Evolutionary conservation across 306 rosid genomes (phyloP).

Genomic region (Cicer cuneatum): DNA sequence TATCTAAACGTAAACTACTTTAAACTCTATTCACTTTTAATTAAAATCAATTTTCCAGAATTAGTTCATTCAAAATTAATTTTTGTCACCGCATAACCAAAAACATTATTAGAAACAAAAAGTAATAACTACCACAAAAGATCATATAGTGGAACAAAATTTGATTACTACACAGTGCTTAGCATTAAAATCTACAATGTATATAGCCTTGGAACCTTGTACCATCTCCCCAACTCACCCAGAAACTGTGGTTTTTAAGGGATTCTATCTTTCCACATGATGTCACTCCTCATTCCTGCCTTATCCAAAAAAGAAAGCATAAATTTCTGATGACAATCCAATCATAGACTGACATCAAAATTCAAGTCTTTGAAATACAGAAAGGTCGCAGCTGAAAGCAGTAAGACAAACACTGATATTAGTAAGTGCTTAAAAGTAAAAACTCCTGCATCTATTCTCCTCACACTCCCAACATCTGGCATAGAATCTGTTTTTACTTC

Average conservation of each 20-base stretch:
- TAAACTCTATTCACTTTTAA: no score
- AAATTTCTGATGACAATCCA: slow-evolving; percentile 1
- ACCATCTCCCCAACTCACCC: slow-evolving; percentile 15
- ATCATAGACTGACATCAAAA: slow-evolving; percentile 34
- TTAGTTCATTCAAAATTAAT: no score
- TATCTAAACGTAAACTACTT: no score
- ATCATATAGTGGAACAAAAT: slow-evolving; percentile 17
- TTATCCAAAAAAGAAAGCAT: slow-evolving; percentile 7
- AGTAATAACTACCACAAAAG: neutral
- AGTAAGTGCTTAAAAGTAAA: slow-evolving; percentile 59
- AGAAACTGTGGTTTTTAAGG: neutral
- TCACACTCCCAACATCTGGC: slow-evolving; percentile 58
- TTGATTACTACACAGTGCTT: slow-evolving; percentile 39
- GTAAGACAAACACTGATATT: slow-evolving; percentile 54
- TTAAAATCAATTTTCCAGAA: no score
- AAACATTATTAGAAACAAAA: no score
- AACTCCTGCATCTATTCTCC: slow-evolving; percentile 85
- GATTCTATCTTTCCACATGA: neutral
- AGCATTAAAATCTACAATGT: slow-evolving; percentile 27
- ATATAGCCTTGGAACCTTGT: slow-evolving; percentile 32
- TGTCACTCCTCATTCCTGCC: slow-evolving; percentile 13
- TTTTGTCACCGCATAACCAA: no score
- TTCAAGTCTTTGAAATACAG: slow-evolving; percentile 40
- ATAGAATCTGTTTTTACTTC: slow-evolving; percentile 41
- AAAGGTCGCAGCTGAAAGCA: slow-evolving; percentile 58